Evolutionary conservation across 2,329 filamentous ascomycete species (phyloP), one percentile per base, ranked within the genome.

Genomic region (Monosporascus sp.): DNA sequence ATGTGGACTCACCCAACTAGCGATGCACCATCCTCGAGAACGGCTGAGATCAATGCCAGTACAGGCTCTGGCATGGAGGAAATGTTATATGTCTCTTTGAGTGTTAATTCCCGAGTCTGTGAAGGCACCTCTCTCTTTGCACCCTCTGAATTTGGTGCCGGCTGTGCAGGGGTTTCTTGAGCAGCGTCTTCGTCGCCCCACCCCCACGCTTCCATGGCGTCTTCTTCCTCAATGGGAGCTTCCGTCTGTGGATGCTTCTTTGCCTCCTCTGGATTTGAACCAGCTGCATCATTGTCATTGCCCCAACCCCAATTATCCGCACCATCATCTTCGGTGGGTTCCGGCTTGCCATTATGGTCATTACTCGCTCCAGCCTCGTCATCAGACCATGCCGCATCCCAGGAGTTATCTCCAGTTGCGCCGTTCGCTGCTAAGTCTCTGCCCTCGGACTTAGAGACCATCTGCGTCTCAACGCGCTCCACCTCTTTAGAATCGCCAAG

Each of bases 81-180:
- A 50, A 96, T 88, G 54, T 86, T 89, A 69, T 96, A 99, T 1
- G 82, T 88, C 71, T 99, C 94, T 56, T 81, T 88, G 45, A 97
- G 73, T 0, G 89, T 88, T 55, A 97, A 74, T 66, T 94, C 88
- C 52, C 84, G 78, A 8, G 77, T 76, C 55, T 70, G 61, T 46
- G 22, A 31, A 22, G 43, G 7, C n/a, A n/a, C 43, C 7, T 62
- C 44, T 34, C 64, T 51, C 41, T 63, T 56, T 34, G 52, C 27
- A 36, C 54, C 47, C 7, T 50, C 40, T 49, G 47, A 6, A 26
- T 50, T 59, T 38, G 60, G 51, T 19, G 64, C 58, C 34, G 65
- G 58, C 16, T 63, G 66, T 34, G 64, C 57, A 44, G 61, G 43
- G 17, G 59, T 45, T 60, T 67, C 56, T 51, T 66, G 59, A 57